These are phyloP conservation scores for Starmerella apicola DNA, from an alignment of 805 yeast species.

Conservation along the genomic window DNA sequence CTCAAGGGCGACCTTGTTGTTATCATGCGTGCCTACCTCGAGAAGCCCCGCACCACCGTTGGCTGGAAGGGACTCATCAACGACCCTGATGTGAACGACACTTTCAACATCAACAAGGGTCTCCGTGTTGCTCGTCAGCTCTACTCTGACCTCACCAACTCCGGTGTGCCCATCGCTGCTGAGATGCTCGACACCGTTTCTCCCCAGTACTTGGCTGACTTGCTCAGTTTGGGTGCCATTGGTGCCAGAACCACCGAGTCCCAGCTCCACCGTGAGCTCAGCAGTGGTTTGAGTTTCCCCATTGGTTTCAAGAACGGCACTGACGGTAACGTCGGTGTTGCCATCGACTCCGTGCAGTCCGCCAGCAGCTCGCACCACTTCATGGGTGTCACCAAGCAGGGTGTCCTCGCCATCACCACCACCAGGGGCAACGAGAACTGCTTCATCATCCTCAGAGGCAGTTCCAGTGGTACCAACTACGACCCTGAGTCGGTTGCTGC, in stretches of 20 bases:
- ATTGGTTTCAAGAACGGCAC: constrained; percentile 98
- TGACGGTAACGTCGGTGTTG: constrained; percentile 85
- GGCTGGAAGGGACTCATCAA: constrained; percentile 98
- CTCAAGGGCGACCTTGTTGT: constrained; percentile 64
- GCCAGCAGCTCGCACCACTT: constrained; percentile 89
- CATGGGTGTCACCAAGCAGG: constrained; percentile 94
- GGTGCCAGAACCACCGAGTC: constrained; percentile 99
- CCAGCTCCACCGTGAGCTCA: constrained; percentile 92
- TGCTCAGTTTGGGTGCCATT: constrained; percentile 89
- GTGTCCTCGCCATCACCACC: constrained; percentile 90
- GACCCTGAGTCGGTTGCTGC: constrained; percentile 65
- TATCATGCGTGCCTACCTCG: constrained; percentile 94
- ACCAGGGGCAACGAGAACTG: constrained; percentile 93
- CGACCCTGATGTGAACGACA: constrained; percentile 87
- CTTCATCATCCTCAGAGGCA: constrained; percentile 92
- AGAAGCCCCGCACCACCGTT: constrained; percentile 96
- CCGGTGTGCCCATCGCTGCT: constrained; percentile 83
- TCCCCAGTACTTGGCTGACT: constrained; percentile 87
- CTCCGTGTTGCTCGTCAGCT: constrained; percentile 74
- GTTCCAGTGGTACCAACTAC: constrained; percentile 85
- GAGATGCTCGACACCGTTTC: constrained; percentile 98
- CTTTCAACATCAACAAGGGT: constrained; percentile 93
- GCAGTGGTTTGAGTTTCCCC: constrained; percentile 97
- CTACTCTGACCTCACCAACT: constrained; percentile 64
- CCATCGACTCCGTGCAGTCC: constrained; percentile 87